Evolutionary conservation across 768 basidiomycete genomes (phyloP).

Genomic region (Boletus rufocinnamomeus): DNA sequence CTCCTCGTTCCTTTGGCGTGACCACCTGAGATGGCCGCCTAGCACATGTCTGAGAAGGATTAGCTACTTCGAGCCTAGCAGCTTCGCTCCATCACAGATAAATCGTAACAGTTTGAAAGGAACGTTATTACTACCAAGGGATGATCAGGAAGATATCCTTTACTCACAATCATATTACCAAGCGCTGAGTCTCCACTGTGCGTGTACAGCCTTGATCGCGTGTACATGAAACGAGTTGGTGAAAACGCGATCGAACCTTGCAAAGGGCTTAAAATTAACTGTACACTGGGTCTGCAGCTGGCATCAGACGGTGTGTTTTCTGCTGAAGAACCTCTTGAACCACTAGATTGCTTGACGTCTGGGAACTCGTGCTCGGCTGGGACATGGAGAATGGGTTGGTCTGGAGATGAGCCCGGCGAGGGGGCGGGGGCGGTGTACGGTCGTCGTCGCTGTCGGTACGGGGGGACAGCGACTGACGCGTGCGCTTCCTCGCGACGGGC

Average conservation of each 20-base stretch:
- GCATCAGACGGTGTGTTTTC: too few species aligned
- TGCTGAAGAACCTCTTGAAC: not conserved
- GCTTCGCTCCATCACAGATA: too few species aligned
- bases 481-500: constrained; percentile 27
- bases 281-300: not conserved
- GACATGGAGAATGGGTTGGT: constrained; percentile 15
- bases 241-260: too few species aligned
- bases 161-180: not conserved
- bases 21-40: too few species aligned
- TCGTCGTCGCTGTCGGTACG: constrained; percentile 21
- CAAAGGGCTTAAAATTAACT: not conserved
- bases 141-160: not conserved
- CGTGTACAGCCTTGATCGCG: not conserved
- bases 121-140: not conserved
- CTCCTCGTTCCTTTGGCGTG: too few species aligned
- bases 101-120: not conserved
- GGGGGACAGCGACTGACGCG: constrained; percentile 26
- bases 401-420: constrained; percentile 3
- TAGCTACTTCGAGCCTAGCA: too few species aligned
- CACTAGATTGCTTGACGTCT: too few species aligned
- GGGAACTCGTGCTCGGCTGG: constrained; percentile 34
- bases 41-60: too few species aligned
- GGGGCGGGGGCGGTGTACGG: constrained; percentile 13
- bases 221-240: not conserved
- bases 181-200: not conserved